phyloP scores from a whole-genome alignment of 148 eudicot genomes.

The Tetragonia tetragonoides region DNA sequence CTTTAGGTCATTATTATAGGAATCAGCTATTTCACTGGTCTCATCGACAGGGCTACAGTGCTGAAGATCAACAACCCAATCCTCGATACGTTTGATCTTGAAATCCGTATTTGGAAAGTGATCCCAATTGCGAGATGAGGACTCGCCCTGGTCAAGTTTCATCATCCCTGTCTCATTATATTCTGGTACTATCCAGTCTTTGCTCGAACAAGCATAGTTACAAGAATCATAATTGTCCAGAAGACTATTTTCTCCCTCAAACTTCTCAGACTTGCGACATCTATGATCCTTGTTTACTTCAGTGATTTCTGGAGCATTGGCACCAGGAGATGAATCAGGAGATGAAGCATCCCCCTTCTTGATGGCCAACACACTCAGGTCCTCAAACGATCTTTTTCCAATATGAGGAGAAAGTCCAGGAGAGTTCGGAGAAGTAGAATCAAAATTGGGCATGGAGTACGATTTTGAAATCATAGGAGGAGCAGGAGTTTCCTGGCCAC shows the following conservation, averaged over 20 bases:
- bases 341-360: constrained; percentile 31
- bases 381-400: constrained; percentile 52
- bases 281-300: constrained; percentile 30
- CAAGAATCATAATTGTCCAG: constrained; percentile 44
- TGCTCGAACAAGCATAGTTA: constrained; percentile 55
- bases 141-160: constrained; percentile 33
- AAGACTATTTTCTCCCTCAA: constrained; percentile 35
- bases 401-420: constrained; percentile 17
- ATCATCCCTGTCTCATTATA: constrained; percentile 37
- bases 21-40: constrained; percentile 28
- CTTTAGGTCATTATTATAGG: constrained; percentile 20
- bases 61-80: constrained; percentile 79
- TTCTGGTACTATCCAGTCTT: constrained; percentile 78
- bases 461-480: constrained; percentile 45
- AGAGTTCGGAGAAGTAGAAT: constrained; percentile 25
- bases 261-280: constrained; percentile 28
- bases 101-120: constrained; percentile 46
- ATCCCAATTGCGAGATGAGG: constrained; percentile 35
- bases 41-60: constrained; percentile 57
- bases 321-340: constrained; percentile 35
- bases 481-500: constrained; percentile 27
- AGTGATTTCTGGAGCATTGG: constrained; percentile 12
- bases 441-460: constrained; percentile 59
- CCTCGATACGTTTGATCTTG: constrained; percentile 65
- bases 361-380: constrained; percentile 34